A percentile compares a stretch with the other conserved stretches of the same genome.
Conservation (phyloP, 2,329 filamentous ascomycete species). For the Xylaria hypoxylon region DNA sequence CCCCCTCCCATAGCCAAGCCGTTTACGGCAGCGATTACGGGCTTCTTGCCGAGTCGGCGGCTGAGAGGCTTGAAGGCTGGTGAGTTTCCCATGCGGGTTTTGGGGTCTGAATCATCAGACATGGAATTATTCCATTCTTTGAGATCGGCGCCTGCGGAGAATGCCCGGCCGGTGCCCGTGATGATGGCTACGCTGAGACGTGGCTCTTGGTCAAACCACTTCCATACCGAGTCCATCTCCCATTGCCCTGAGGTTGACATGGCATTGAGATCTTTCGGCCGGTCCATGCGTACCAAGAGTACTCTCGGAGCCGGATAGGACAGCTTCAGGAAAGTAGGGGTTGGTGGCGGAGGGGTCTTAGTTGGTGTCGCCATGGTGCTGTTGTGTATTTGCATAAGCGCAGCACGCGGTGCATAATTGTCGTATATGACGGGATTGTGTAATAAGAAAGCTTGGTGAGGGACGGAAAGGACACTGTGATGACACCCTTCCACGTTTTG, state of each 20-base stretch:
- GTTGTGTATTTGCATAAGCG: background rate
- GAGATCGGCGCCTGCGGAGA: slow-evolving; percentile 45
- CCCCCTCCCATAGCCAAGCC: slow-evolving; percentile 71
- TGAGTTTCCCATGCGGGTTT: slow-evolving; percentile 37
- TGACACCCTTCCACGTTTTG: slow-evolving; percentile 25
- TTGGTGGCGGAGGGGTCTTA: slow-evolving; percentile 50
- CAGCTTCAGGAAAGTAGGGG: slow-evolving; percentile 50
- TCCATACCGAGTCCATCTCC: slow-evolving; percentile 56
- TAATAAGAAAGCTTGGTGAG: background rate
- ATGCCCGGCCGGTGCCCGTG: slow-evolving; percentile 46
- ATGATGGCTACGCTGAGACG: slow-evolving; percentile 46
- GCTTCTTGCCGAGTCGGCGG: slow-evolving; percentile 67
- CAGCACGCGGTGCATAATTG: background rate
- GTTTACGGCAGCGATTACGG: slow-evolving; percentile 72
- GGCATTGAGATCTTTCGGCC: slow-evolving; percentile 52
- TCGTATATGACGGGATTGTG: slow-evolving; percentile 10
- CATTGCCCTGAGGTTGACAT: slow-evolving; percentile 56
- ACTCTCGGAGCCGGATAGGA: slow-evolving; percentile 57
- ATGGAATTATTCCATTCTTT: slow-evolving; percentile 48
- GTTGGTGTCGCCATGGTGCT: slow-evolving; percentile 44
- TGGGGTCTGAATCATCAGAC: slow-evolving; percentile 41
- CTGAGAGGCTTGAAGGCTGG: slow-evolving; percentile 55
- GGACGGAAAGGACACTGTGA: slow-evolving; percentile 1
- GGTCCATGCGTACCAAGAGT: slow-evolving; percentile 56
- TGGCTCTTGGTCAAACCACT: slow-evolving; percentile 47